Conservation (phyloP, 2,329 filamentous ascomycete species). For the Eutypella sp. region DNA sequence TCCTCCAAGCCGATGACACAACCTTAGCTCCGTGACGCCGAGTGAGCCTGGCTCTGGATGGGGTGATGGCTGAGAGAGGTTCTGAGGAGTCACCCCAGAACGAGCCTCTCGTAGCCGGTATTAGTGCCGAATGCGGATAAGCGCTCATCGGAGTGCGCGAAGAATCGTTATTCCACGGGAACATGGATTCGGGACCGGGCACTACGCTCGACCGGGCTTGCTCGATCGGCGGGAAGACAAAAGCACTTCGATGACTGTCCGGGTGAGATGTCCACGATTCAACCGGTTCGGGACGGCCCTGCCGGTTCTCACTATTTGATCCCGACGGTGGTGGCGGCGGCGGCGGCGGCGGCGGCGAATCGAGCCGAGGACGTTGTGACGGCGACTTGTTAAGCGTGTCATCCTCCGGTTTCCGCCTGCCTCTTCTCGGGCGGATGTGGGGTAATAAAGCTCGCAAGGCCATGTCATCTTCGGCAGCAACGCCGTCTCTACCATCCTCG, state of each 20-base stretch:
- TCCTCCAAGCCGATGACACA: slow-evolving; percentile 86
- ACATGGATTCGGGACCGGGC: slow-evolving; percentile 26
- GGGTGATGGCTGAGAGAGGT: slow-evolving; percentile 69
- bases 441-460: slow-evolving; percentile 79
- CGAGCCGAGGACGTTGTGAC: slow-evolving; percentile 58
- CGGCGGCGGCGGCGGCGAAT: slow-evolving; percentile 27
- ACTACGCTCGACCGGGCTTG: slow-evolving; percentile 32
- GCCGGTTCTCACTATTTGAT: slow-evolving; percentile 32
- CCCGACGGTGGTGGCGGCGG: not conserved
- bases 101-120: slow-evolving; percentile 51
- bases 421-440: slow-evolving; percentile 61
- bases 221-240: slow-evolving; percentile 33
- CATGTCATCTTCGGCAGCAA: slow-evolving; percentile 81
- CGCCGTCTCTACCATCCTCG: slow-evolving; percentile 69
- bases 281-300: slow-evolving; percentile 45
- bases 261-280: slow-evolving; percentile 47
- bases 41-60: slow-evolving; percentile 49
- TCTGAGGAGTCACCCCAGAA: slow-evolving; percentile 57
- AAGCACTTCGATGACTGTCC: slow-evolving; percentile 32
- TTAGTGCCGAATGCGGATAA: slow-evolving; percentile 75
- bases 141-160: slow-evolving; percentile 59
- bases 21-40: slow-evolving; percentile 75
- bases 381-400: slow-evolving; percentile 45
- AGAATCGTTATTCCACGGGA: slow-evolving; percentile 47
- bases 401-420: slow-evolving; percentile 59